Conservation (phyloP, 1,284 basidiomycete species). For the Anthracocystis walkeri region DNA sequence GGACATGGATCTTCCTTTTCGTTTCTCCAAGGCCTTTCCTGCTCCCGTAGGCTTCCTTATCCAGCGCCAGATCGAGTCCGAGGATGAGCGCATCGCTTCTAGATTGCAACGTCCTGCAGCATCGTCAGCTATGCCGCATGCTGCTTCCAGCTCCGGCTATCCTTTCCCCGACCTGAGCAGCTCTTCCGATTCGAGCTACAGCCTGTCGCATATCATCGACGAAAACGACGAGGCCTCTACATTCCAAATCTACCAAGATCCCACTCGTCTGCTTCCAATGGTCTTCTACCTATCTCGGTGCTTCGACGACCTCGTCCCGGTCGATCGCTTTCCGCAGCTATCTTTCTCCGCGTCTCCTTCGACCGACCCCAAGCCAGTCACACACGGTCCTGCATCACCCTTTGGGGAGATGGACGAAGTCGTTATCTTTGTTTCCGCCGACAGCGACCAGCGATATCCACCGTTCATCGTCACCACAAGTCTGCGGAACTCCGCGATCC, state of each 20-base stretch:
- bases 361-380: conserved; percentile 21
- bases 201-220: conserved; percentile 21
- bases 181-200: conserved; percentile 31
- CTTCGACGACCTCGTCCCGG: conserved; percentile 56
- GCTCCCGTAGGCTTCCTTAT: conserved; percentile 55
- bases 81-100: conserved; percentile 44
- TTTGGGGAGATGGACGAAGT: conserved; percentile 53
- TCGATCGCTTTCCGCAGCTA: conserved; percentile 47
- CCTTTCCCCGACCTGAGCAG: conserved; percentile 34
- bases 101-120: conserved; percentile 12
- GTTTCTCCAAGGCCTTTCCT: conserved; percentile 47
- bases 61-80: conserved; percentile 50
- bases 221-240: conserved; percentile 24
- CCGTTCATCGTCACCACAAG: conserved; percentile 48
- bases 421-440: conserved; percentile 41
- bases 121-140: neutral
- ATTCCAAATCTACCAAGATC: conserved; percentile 20
- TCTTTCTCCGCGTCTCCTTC: conserved; percentile 11
- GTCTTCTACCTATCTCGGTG: conserved; percentile 60
- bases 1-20: conserved; percentile 53
- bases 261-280: conserved; percentile 38
- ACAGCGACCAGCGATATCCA: conserved; percentile 2
- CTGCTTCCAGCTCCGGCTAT: conserved; percentile 12
- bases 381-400: conserved; percentile 43
- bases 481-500: conserved; percentile 26